phyloP scores from a whole-genome alignment of 2,329 filamentous ascomycete species.

The Nothophaeocryptopus gaeumannii region DNA sequence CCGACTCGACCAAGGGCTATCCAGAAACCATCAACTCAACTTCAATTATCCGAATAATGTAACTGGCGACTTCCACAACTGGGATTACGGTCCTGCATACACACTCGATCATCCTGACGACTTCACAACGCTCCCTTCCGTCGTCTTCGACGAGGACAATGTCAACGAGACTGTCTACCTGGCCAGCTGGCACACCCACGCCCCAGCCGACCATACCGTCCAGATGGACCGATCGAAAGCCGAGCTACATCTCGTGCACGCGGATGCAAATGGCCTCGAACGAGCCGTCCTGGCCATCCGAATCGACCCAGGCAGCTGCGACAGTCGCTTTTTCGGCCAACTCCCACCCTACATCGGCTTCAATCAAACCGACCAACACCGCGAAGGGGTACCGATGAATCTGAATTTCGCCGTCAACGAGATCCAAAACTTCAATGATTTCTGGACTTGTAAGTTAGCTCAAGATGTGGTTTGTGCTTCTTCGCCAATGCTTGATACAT shows the following conservation, averaged over 20 bases:
- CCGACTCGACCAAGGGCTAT: constrained; percentile 40
- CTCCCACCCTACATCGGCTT: constrained; percentile 34
- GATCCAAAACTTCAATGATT: constrained; percentile 43
- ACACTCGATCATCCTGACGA: constrained; percentile 38
- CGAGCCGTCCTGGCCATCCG: constrained; percentile 48
- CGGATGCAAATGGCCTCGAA: constrained; percentile 42
- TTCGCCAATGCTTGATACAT: no score
- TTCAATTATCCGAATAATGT: constrained; percentile 44
- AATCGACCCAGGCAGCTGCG: constrained; percentile 43
- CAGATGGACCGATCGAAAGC: constrained; percentile 44
- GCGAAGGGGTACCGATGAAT: constrained; percentile 27
- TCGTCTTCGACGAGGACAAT: constrained; percentile 47
- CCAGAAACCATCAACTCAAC: constrained; percentile 39
- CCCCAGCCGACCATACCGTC: constrained; percentile 51
- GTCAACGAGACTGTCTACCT: constrained; percentile 49
- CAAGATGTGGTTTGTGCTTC: no score
- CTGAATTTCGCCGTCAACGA: constrained; percentile 36
- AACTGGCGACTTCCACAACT: constrained; percentile 47
- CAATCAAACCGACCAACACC: constrained; percentile 17
- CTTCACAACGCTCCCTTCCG: constrained; percentile 41
- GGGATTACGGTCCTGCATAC: constrained; percentile 50
- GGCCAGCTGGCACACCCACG: constrained; percentile 52
- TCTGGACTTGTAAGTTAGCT: constrained; percentile 43
- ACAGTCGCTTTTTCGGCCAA: constrained; percentile 44
- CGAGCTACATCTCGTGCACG: constrained; percentile 52